A percentile compares a stretch with the other conserved stretches of the same genome.
Evolutionary conservation across 345 rosid genomes (phyloP).

Genomic region (Ceriops zippeliana): DNA sequence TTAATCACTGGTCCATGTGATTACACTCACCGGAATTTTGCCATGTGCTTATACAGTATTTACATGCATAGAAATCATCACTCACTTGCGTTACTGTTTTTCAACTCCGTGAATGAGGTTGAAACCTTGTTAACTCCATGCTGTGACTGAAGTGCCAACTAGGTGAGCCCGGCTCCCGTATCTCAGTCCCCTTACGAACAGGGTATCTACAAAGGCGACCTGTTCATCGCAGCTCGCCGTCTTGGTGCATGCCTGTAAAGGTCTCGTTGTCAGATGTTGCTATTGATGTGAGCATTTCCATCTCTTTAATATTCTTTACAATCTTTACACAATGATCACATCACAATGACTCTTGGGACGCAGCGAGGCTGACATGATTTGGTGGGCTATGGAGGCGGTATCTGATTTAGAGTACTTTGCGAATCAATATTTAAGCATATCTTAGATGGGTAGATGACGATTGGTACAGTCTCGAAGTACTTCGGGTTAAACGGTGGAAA

Average conservation of each 20-base stretch:
- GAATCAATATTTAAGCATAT: too few species aligned
- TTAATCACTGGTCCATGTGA: background rate
- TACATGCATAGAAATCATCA: constrained; percentile 4
- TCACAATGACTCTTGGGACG: background rate
- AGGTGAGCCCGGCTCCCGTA: constrained; percentile 26
- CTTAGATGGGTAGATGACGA: too few species aligned
- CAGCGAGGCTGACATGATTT: background rate
- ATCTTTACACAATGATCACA: background rate
- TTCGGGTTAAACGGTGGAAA: too few species aligned
- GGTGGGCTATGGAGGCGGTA: background rate
- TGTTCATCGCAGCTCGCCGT: constrained; percentile 8
- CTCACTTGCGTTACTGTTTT: background rate
- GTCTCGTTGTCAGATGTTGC: constrained; percentile 26
- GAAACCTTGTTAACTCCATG: constrained; percentile 23
- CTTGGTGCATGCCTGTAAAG: constrained; percentile 30
- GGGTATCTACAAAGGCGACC: constrained; percentile 6
- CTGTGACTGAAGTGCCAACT: constrained; percentile 62
- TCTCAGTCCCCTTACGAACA: background rate
- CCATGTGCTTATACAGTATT: constrained; percentile 13
- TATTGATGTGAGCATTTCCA: constrained; percentile 4
- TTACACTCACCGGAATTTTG: constrained; percentile 9
- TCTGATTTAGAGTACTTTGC: too few species aligned
- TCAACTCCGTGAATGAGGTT: constrained; percentile 10
- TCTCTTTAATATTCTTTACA: background rate
- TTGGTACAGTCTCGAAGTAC: too few species aligned